Evolutionary conservation across 352 stramenopile genomes (phyloP).

Genomic region (Aphanomyces euteiches): DNA sequence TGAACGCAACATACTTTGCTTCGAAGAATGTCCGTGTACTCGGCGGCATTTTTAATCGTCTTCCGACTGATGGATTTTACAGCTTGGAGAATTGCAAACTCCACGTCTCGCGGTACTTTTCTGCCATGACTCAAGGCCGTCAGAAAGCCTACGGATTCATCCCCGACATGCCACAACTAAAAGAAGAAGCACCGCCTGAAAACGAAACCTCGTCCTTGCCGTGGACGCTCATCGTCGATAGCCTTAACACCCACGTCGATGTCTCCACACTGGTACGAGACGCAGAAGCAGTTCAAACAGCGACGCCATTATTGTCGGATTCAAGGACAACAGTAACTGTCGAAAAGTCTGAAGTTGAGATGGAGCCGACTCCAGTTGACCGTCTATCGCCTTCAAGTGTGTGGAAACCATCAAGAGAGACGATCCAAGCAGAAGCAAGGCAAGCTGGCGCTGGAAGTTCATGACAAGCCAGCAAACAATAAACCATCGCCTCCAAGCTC

Average conservation of each 20-base stretch:
- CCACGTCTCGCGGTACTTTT: conserved; percentile 92
- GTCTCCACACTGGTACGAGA: not conserved
- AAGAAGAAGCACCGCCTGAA: not conserved
- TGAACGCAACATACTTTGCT: conserved; percentile 96
- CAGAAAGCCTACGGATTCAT: conserved; percentile 79
- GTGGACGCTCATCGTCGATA: not conserved
- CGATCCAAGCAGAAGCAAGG: not conserved
- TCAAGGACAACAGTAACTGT: no score
- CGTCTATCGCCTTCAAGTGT: no score
- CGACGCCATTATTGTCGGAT: no score
- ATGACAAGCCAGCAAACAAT: not conserved
- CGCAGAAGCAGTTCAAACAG: not conserved
- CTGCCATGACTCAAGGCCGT: conserved; percentile 46
- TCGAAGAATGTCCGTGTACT: conserved; percentile 87
- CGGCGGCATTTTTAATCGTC: conserved; percentile 95
- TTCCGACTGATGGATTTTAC: conserved; percentile 92
- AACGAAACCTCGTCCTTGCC: not conserved
- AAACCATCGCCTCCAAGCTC: no score
- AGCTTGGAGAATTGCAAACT: conserved; percentile 88
- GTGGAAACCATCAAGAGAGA: not conserved
- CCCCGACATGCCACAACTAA: conserved; percentile 40
- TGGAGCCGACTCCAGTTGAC: not conserved
- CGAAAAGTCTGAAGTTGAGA: not conserved
- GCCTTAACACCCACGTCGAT: not conserved
- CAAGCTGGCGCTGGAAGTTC: not conserved